These are phyloP conservation scores for Penicillium sumatraense DNA, from an alignment of 2,329 filamentous ascomycete species.

Conservation along the genomic window DNA sequence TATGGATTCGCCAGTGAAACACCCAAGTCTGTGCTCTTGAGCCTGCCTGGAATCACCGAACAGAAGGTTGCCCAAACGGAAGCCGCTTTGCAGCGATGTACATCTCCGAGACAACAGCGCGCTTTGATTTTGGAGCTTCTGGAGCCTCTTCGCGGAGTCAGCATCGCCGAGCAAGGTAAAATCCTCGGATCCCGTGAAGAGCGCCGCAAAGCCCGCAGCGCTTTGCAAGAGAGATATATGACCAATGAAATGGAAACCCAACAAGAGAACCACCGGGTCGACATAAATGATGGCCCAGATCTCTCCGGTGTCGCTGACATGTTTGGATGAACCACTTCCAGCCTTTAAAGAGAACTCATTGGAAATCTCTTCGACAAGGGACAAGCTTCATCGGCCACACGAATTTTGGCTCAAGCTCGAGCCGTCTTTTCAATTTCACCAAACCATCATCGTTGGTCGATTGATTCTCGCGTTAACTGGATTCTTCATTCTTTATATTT, in stretches of 20 bases:
- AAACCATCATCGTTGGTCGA: neutral
- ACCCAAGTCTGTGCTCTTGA: constrained; percentile 75
- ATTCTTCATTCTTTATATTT: neutral
- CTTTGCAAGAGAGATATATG: constrained; percentile 50
- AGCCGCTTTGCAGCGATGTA: constrained; percentile 59
- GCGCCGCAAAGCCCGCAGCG: constrained; percentile 47
- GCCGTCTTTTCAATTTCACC: neutral
- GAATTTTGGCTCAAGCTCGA: neutral
- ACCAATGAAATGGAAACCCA: constrained; percentile 50
- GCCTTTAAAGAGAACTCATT: neutral
- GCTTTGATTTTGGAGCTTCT: constrained; percentile 82
- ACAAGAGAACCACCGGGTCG: constrained; percentile 45
- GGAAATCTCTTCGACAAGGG: neutral
- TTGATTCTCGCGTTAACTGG: neutral
- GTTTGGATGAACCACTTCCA: constrained; percentile 47
- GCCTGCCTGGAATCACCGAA: constrained; percentile 75
- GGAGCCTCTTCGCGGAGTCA: constrained; percentile 84
- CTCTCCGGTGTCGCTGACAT: constrained; percentile 58
- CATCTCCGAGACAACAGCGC: constrained; percentile 73
- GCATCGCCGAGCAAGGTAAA: constrained; percentile 91
- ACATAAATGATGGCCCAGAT: constrained; percentile 54
- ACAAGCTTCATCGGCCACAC: too few relatives aligned
- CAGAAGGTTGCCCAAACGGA: constrained; percentile 69
- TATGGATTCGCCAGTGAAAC: constrained; percentile 73
- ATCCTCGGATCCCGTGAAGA: constrained; percentile 57